Percentiles rank a stretch among this genome's conserved stretches.
Evolutionary conservation across 495 filamentous ascomycete species (phyloP).

Genomic region (Lentithecium fluviatile): DNA sequence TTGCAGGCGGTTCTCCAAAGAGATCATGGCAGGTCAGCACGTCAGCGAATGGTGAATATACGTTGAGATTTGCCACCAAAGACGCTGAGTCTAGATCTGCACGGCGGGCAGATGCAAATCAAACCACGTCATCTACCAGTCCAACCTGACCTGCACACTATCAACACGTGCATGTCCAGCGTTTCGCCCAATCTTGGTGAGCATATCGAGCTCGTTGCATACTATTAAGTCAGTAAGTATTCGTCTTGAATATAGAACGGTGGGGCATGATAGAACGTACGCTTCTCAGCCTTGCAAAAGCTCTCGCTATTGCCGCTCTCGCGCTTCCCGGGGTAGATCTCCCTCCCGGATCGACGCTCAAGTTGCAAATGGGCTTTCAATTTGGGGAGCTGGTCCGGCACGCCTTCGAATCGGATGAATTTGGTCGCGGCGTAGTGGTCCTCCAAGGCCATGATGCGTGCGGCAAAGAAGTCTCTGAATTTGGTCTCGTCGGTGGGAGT

Average conservation of each 20-base stretch:
- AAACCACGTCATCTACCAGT: constrained; percentile 6
- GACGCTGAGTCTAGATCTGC: no score
- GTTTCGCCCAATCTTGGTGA: constrained; percentile 5
- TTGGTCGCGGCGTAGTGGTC: constrained; percentile 9
- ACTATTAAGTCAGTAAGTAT: constrained; percentile 5
- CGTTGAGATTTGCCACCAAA: no score
- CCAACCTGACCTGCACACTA: not conserved
- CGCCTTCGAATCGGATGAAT: not conserved
- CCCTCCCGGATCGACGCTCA: constrained; percentile 20
- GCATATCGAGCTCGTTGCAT: constrained; percentile 25
- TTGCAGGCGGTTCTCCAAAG: no score
- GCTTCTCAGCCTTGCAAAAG: constrained; percentile 26
- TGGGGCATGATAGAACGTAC: constrained; percentile 5
- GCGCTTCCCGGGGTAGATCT: constrained; percentile 18
- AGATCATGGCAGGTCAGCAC: no score
- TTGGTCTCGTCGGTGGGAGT: not conserved
- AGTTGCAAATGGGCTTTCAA: constrained; percentile 31
- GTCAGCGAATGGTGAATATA: no score
- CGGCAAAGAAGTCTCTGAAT: not conserved
- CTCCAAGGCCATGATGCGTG: constrained; percentile 19
- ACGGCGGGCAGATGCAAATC: no score
- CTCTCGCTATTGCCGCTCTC: constrained; percentile 20
- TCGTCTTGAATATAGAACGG: not conserved
- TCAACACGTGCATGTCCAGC: not conserved
- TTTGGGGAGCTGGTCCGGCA: not conserved